These are phyloP conservation scores for Mycena belliarum DNA, from an alignment of 768 basidiomycete species.

Conservation along the genomic window DNA sequence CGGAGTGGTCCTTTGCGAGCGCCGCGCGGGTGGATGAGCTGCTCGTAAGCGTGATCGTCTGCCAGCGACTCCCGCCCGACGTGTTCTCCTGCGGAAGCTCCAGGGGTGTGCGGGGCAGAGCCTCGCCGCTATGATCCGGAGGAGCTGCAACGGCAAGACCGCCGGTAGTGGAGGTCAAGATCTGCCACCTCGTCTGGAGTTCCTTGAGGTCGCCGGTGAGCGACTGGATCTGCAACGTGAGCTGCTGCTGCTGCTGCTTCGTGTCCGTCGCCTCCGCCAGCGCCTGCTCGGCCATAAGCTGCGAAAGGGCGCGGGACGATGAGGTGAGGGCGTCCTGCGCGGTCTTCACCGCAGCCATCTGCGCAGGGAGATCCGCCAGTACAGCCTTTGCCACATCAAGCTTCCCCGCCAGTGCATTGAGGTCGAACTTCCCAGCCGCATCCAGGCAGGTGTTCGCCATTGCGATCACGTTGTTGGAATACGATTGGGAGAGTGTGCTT, in stretches of 20 bases:
- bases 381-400: not conserved
- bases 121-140: not conserved
- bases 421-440: slow-evolving; percentile 12
- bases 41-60: slow-evolving; percentile 19
- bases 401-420: slow-evolving; percentile 7
- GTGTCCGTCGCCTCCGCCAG: slow-evolving; percentile 26
- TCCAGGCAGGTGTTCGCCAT: slow-evolving; percentile 27
- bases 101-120: not conserved
- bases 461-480: slow-evolving; percentile 25
- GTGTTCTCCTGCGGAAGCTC: slow-evolving; percentile 13
- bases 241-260: slow-evolving; percentile 18
- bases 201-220: slow-evolving; percentile 22
- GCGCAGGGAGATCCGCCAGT: not conserved
- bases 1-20: not conserved
- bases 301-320: slow-evolving; percentile 22
- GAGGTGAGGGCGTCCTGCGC: slow-evolving; percentile 14
- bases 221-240: slow-evolving; percentile 18
- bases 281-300: slow-evolving; percentile 19
- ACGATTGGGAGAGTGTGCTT: slow-evolving; percentile 19
- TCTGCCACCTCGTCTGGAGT: slow-evolving; percentile 21
- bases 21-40: not conserved
- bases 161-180: slow-evolving; percentile 9
- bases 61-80: slow-evolving; percentile 29
- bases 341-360: not conserved
- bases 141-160: not conserved